phyloP scores from a whole-genome alignment of 148 eudicot species.

The Silene uniflora region DNA sequence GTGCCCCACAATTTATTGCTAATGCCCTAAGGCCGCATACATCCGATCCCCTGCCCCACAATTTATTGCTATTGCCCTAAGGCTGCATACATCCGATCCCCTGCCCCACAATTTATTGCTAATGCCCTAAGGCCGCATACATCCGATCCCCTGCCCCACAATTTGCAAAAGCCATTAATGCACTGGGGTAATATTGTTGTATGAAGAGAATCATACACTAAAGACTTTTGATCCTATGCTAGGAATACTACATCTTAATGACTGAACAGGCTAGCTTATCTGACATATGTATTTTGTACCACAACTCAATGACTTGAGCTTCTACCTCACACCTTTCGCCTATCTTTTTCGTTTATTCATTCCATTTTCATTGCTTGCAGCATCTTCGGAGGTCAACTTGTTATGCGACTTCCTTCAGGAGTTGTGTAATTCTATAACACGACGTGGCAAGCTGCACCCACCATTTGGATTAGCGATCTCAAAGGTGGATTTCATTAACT shows the following conservation, averaged over 20 bases:
- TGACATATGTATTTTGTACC: not conserved
- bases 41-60: no score
- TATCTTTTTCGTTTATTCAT: not conserved
- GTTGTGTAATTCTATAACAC: constrained; percentile 47
- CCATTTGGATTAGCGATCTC: constrained; percentile 6
- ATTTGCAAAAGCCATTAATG: no score
- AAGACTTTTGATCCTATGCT: no score
- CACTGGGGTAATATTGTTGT: no score
- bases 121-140: no score
- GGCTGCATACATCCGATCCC: no score
- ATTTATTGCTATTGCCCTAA: no score
- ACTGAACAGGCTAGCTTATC: not conserved
- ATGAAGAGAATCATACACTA: no score
- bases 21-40: no score
- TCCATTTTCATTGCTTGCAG: constrained; percentile 35
- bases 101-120: no score
- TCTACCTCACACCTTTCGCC: not conserved
- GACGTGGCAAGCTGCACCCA: constrained; percentile 14
- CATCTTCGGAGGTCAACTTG: constrained; percentile 87
- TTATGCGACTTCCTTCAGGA: constrained; percentile 87
- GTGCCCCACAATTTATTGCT: no score
- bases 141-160: no score
- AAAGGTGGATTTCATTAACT: constrained; percentile 17
- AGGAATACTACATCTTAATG: not conserved
- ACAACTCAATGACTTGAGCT: not conserved